phyloP scores from a whole-genome alignment of 805 yeast species.

The Lipomyces mesembrius region DNA sequence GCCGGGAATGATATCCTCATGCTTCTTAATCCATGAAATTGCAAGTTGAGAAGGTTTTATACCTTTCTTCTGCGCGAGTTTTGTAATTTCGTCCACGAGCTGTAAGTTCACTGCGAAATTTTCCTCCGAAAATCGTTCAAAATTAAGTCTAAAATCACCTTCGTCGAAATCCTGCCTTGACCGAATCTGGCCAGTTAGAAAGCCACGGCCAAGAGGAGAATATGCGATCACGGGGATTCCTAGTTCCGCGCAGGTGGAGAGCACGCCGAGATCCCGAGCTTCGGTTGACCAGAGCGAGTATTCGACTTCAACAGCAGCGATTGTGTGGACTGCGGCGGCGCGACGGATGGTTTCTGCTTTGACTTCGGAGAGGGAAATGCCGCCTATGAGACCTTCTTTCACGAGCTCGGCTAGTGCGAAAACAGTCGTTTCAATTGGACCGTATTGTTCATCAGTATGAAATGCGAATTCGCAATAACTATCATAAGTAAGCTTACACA shows the following conservation, averaged over 20 bases:
- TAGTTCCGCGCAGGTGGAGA: slow-evolving; percentile 60
- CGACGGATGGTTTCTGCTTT: slow-evolving; percentile 62
- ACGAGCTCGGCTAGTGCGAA: slow-evolving; percentile 60
- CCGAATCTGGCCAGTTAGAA: slow-evolving; percentile 66
- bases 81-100: slow-evolving; percentile 55
- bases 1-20: slow-evolving; percentile 45
- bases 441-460: slow-evolving; percentile 26
- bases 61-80: slow-evolving; percentile 53
- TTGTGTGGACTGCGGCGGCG: slow-evolving; percentile 59
- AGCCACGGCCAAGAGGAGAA: slow-evolving; percentile 83
- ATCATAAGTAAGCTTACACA: slow-evolving; percentile 18
- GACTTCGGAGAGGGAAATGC: slow-evolving; percentile 76
- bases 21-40: slow-evolving; percentile 64
- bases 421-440: slow-evolving; percentile 67
- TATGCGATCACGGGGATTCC: slow-evolving; percentile 77
- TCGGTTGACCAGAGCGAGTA: slow-evolving; percentile 70
- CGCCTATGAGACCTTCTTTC: slow-evolving; percentile 66
- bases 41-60: slow-evolving; percentile 69
- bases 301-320: slow-evolving; percentile 77
- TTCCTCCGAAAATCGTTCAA: slow-evolving; percentile 66
- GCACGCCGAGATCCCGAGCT: slow-evolving; percentile 64
- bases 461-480: neutral
- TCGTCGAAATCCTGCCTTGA: slow-evolving; percentile 54
- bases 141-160: slow-evolving; percentile 58
- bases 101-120: slow-evolving; percentile 57